Percentiles rank a stretch among this genome's conserved stretches.
These are phyloP conservation scores for Myotisia sp. DNA, from an alignment of 2,329 filamentous ascomycete genomes.

Conservation along the genomic window DNA sequence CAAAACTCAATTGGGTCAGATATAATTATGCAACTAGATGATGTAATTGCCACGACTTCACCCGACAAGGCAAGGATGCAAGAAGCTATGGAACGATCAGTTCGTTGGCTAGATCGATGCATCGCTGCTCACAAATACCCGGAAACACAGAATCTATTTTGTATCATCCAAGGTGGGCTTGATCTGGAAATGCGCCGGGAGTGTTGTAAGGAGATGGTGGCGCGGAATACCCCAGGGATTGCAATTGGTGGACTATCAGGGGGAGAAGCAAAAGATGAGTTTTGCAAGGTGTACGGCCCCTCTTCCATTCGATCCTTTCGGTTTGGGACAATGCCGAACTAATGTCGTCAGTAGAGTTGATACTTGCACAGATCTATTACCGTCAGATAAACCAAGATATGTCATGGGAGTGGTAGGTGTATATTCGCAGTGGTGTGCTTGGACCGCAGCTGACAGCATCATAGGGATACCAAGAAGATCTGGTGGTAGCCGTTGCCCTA, in stretches of 20 bases:
- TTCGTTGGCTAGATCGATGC: slow-evolving; percentile 92
- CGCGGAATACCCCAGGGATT: slow-evolving; percentile 82
- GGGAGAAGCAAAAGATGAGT: slow-evolving; percentile 85
- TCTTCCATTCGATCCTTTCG: not conserved
- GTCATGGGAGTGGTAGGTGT: slow-evolving; percentile 77
- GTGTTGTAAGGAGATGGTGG: slow-evolving; percentile 78
- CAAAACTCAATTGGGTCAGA: slow-evolving; percentile 97
- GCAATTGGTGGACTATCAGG: slow-evolving; percentile 91
- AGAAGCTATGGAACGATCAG: slow-evolving; percentile 85
- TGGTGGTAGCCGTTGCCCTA: slow-evolving; percentile 82
- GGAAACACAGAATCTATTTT: slow-evolving; percentile 80
- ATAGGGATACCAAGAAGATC: slow-evolving; percentile 85
- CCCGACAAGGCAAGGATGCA: slow-evolving; percentile 77
- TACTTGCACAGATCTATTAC: slow-evolving; percentile 70
- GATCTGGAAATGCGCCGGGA: slow-evolving; percentile 72
- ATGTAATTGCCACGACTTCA: slow-evolving; percentile 91
- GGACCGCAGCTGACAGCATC: slow-evolving; percentile 14
- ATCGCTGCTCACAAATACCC: slow-evolving; percentile 79
- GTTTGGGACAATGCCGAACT: not conserved
- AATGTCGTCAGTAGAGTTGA: slow-evolving; percentile 40
- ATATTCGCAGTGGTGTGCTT: too few species aligned
- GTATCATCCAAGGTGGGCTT: slow-evolving; percentile 92
- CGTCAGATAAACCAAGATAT: slow-evolving; percentile 87
- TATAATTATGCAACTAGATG: slow-evolving; percentile 99
- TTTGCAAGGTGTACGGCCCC: slow-evolving; percentile 55